Evolutionary conservation across 352 stramenopile species (phyloP).

Genomic region (Pythium rishiriense): DNA sequence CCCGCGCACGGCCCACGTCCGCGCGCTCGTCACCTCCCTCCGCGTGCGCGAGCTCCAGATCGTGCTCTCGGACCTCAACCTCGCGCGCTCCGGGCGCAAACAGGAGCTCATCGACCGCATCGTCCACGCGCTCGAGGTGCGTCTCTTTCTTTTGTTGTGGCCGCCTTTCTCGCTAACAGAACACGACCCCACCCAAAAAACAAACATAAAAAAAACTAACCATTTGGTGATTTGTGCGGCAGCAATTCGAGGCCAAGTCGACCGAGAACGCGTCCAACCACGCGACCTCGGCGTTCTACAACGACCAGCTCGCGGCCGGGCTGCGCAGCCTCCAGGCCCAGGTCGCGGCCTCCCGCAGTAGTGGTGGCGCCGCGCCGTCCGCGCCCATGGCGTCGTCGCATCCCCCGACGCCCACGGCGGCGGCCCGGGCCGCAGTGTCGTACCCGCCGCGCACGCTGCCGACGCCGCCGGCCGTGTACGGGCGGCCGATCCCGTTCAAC

Average conservation of each 20-base stretch:
- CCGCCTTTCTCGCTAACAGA: not conserved
- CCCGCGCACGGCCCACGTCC: conserved; percentile 44
- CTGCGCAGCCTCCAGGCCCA: conserved; percentile 61
- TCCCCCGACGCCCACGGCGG: too few species aligned
- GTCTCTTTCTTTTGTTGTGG: not conserved
- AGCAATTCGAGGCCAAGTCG: conserved; percentile 56
- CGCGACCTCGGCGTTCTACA: conserved; percentile 56
- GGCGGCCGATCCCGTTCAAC: conserved; percentile 18
- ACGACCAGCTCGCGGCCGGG: conserved; percentile 43
- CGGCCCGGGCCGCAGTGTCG: too few species aligned
- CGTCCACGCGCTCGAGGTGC: conserved; percentile 56
- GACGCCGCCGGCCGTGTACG: conserved; percentile 2
- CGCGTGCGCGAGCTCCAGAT: conserved; percentile 77
- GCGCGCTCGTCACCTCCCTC: conserved; percentile 50
- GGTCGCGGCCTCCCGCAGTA: conserved; percentile 9
- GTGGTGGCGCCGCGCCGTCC: not conserved
- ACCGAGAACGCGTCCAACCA: conserved; percentile 42
- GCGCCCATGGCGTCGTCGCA: not conserved
- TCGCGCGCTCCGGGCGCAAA: conserved; percentile 73
- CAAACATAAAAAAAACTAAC: not conserved
- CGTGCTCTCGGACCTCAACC: conserved; percentile 66
- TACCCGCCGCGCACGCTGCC: not conserved
- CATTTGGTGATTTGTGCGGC: not conserved
- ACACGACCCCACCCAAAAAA: not conserved
- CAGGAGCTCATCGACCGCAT: conserved; percentile 81